Conservation (phyloP, 2,329 filamentous ascomycete species). For the Ramularia collo-cygni region DNA sequence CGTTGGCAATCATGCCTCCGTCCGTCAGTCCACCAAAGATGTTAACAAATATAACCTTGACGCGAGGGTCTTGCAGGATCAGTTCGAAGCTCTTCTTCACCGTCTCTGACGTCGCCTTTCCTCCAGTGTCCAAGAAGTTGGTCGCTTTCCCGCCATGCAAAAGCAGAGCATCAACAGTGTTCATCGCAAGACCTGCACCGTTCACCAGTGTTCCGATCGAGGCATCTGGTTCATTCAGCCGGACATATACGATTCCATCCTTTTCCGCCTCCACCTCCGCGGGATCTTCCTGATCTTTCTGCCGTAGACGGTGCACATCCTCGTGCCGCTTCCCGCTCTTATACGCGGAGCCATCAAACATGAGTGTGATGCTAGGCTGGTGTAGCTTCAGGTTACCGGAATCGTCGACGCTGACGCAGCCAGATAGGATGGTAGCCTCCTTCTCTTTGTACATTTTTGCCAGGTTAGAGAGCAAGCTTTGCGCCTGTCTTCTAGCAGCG, state of each 20-base stretch:
- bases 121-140: conserved; percentile 86
- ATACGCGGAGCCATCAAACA: conserved; percentile 65
- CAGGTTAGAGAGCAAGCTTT: conserved; percentile 47
- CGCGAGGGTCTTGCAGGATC: conserved; percentile 62
- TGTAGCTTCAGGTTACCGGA: conserved; percentile 38
- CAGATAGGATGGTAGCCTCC: conserved; percentile 58
- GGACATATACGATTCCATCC: conserved; percentile 74
- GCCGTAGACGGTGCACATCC: conserved; percentile 53
- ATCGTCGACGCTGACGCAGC: conserved; percentile 38
- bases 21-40: conserved; percentile 65
- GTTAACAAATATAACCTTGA: conserved; percentile 66
- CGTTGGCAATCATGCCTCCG: conserved; percentile 75
- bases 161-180: conserved; percentile 73
- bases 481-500: conserved; percentile 37
- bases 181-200: conserved; percentile 84
- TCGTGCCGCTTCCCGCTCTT: conserved; percentile 55
- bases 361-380: conserved; percentile 50
- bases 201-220: conserved; percentile 81
- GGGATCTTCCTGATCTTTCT: conserved; percentile 45
- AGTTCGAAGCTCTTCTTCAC: conserved; percentile 71
- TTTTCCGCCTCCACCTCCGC: conserved; percentile 58
- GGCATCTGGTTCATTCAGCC: conserved; percentile 45
- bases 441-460: conserved; percentile 55
- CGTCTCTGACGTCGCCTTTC: conserved; percentile 76
- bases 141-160: conserved; percentile 61